phyloP scores from a whole-genome alignment of 352 stramenopile genomes.

The Globisporangium spiculum region DNA sequence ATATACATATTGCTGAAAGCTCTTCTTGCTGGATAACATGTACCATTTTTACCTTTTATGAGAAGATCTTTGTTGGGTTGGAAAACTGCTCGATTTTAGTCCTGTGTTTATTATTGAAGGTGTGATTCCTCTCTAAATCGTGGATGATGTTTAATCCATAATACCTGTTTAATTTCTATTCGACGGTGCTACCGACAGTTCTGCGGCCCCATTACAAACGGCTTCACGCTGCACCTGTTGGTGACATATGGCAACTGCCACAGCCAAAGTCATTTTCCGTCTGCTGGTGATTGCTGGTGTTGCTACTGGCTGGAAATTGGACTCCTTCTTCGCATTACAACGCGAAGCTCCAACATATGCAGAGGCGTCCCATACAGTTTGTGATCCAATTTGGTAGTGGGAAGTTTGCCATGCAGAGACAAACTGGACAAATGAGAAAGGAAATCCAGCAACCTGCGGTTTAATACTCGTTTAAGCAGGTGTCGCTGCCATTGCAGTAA shows the following conservation, averaged over 20 bases:
- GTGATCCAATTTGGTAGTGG: too few species aligned
- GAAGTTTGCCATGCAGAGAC: neutral
- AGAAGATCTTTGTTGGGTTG: too few species aligned
- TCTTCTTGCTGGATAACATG: too few species aligned
- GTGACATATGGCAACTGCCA: neutral
- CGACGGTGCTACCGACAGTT: neutral
- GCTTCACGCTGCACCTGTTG: slow-evolving; percentile 7
- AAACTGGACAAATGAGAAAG: neutral
- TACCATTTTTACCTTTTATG: too few species aligned
- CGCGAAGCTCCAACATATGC: neutral
- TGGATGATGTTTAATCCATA: neutral
- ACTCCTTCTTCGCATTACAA: neutral
- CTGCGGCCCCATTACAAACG: slow-evolving; percentile 1
- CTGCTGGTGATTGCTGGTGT: neutral
- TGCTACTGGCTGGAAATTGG: neutral
- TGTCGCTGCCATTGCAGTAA: neutral
- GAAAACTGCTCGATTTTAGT: neutral
- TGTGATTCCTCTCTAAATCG: neutral
- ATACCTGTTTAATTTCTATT: neutral
- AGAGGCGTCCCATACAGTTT: neutral
- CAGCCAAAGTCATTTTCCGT: neutral
- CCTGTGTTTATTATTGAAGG: neutral
- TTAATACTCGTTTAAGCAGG: neutral
- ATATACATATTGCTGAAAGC: too few species aligned
- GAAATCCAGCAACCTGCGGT: neutral